Evolutionary conservation across 1,284 basidiomycete genomes (phyloP).

Genomic region (Malassezia japonica): DNA sequence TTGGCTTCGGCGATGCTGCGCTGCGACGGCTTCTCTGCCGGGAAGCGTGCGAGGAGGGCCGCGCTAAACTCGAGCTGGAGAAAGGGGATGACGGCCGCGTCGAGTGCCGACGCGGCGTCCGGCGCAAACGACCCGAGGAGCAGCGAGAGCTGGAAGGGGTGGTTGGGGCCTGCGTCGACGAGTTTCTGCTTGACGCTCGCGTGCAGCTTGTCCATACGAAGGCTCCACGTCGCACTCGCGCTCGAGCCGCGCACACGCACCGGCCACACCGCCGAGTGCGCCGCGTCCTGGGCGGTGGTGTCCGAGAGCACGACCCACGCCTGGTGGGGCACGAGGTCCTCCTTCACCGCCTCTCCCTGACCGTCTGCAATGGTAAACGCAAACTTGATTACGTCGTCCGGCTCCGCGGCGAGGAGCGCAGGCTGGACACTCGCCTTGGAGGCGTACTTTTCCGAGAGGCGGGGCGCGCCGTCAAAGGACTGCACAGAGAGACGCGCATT

Average conservation of each 20-base stretch:
- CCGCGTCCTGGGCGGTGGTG: background rate
- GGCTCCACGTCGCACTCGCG: conserved; percentile 5
- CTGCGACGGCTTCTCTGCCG: background rate
- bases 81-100: background rate
- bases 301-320: conserved; percentile 12
- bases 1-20: background rate
- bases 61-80: conserved; percentile 3
- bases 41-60: background rate
- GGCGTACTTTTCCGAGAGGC: background rate
- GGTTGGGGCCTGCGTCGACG: background rate
- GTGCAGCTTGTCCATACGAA: conserved; percentile 15
- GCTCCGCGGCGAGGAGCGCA: background rate
- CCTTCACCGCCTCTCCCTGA: background rate
- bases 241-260: conserved; percentile 7
- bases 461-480: conserved; percentile 14
- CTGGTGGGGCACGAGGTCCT: conserved; percentile 8
- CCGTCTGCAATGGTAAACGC: background rate
- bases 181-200: background rate
- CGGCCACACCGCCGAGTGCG: conserved; percentile 9
- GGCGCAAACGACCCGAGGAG: conserved; percentile 8
- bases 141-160: background rate
- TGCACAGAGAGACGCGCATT: conserved; percentile 6
- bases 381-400: conserved; percentile 12
- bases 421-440: background rate
- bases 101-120: background rate